Base-by-base conservation (phyloP, 2,329 filamentous ascomycete genomes). In the Colletotrichum australisinense region DNA sequence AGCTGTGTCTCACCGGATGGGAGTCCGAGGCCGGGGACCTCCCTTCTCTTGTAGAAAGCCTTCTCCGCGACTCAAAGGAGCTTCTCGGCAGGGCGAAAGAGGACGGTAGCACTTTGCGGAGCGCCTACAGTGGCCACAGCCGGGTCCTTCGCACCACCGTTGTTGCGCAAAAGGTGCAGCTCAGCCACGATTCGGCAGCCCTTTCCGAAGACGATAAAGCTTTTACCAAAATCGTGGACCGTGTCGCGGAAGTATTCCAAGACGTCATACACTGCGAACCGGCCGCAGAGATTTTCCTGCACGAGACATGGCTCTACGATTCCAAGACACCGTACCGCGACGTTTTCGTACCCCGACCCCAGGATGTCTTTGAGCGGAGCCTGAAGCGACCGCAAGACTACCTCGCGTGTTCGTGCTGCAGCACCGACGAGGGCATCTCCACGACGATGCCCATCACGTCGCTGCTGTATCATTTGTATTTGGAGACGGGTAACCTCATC, bases 281-380 rank as follows among this genome's bases (percentile, higher is more conserved):
- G 6, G 82, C 84, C 2, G 82, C 83, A 53, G 83, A 85, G 19
- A 77, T 92, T 11, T 88, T 92, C 32, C 86, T 95, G 63, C 89
- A 93, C 60, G 94, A 97, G 81, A 84, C 93, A 57, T 93, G 94
- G 88, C 84, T 95, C 65, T 96, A 94, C 83, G 93, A 96, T 81
- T 88, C 91, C 42, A 90, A 88, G 73, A 88, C 88, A 32, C 94
- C 93, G 0, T 90, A 93, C 77, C 88, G 88, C 35, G 93, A 95
- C 76, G 92, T 94, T 24, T 95, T 97, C 79, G 89, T 92, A 57
- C 94, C 94, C 2, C 89, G 90, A 59, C 93, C 93, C n/a, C 89
- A 93, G 9, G 86, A 88, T 60, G 90, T 91, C 0, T 86, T 95
- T 71, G 93, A 95, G 79, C 89, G 93, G 30, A 93, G 93, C 58